phyloP scores from a whole-genome alignment of 2,329 filamentous ascomycete species.

The Cytospora chrysosperma region DNA sequence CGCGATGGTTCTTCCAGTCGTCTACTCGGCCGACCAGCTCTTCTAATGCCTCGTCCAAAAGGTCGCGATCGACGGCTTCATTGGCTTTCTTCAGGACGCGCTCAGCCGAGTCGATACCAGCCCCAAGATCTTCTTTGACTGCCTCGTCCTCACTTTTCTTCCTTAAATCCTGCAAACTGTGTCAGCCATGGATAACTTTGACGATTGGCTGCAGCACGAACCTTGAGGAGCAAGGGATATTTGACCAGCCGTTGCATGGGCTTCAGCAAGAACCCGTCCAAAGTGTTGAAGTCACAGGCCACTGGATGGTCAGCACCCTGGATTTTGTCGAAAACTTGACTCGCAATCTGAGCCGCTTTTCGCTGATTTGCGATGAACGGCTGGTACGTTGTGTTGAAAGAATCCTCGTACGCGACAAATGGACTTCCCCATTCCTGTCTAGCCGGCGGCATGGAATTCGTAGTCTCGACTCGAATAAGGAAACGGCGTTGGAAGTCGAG shows the following conservation, averaged over 20 bases:
- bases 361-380: slow-evolving; percentile 97
- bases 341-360: slow-evolving; percentile 82
- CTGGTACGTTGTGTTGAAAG: slow-evolving; percentile 82
- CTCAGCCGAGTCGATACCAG: slow-evolving; percentile 79
- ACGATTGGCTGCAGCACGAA: slow-evolving; percentile 39
- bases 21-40: slow-evolving; percentile 83
- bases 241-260: slow-evolving; percentile 95
- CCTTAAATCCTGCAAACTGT: slow-evolving; percentile 65
- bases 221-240: slow-evolving; percentile 86
- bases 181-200: slow-evolving; percentile 29
- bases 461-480: slow-evolving; percentile 92
- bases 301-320: slow-evolving; percentile 72
- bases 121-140: slow-evolving; percentile 68
- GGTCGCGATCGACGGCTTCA: slow-evolving; percentile 83
- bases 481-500: slow-evolving; percentile 95
- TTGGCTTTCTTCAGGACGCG: slow-evolving; percentile 83
- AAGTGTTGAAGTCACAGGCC: slow-evolving; percentile 79
- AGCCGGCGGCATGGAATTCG: slow-evolving; percentile 74
- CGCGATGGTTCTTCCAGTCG: slow-evolving; percentile 92
- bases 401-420: slow-evolving; percentile 80
- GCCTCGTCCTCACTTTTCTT: slow-evolving; percentile 79
- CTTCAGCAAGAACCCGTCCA: slow-evolving; percentile 92
- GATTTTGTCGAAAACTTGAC: slow-evolving; percentile 85
- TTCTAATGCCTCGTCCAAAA: slow-evolving; percentile 77
- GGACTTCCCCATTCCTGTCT: slow-evolving; percentile 94